A percentile compares a stretch with the other conserved stretches of the same genome.
Evolutionary conservation across 176 grass and related monocot genomes (phyloP).

Genomic region (Bolboschoenus planiculmis): DNA sequence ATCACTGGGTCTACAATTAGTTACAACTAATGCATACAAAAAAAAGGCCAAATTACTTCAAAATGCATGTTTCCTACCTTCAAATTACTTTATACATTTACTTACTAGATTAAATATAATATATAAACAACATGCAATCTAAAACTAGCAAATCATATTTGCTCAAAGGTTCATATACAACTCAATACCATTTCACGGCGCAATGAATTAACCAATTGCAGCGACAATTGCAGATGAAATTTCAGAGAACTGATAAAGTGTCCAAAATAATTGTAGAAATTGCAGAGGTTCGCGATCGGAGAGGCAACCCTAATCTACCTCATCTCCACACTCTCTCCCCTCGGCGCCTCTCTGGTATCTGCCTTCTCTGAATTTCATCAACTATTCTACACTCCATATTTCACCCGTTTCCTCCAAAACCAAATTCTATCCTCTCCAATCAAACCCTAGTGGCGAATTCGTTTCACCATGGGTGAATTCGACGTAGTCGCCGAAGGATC

Average conservation of each 20-base stretch:
- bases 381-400: constrained; percentile 19
- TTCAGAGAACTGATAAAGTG: not conserved
- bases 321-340: not conserved
- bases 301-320: constrained; percentile 10
- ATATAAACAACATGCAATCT: not conserved
- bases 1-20: not conserved
- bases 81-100: not conserved
- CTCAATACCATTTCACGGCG: not conserved
- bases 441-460: not conserved
- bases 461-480: not conserved
- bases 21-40: not conserved
- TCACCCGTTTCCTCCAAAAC: not conserved
- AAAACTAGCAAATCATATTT: not conserved
- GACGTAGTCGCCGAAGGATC: constrained; percentile 11
- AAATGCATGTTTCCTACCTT: not conserved
- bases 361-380: constrained; percentile 14
- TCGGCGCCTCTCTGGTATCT: not conserved
- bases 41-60: not conserved
- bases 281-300: not conserved
- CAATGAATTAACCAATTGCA: not conserved
- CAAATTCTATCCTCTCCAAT: not conserved
- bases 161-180: not conserved
- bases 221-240: not conserved
- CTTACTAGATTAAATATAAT: not conserved
- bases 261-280: constrained; percentile 9